Base-by-base conservation (phyloP, 495 filamentous ascomycete species). In the Cladorrhinum samala region DNA sequence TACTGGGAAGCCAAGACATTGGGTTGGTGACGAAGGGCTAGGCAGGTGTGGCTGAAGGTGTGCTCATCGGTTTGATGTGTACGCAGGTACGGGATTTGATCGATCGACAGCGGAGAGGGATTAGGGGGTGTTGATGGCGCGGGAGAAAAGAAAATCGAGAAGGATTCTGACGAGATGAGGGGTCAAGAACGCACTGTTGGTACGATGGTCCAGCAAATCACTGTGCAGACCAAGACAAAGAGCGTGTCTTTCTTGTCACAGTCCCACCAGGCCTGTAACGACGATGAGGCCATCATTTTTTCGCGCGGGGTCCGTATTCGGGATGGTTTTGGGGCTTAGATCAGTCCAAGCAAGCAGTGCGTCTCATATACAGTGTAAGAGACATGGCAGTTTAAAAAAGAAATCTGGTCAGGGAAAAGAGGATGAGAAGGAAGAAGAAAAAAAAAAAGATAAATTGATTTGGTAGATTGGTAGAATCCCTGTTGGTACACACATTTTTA, bases 241-340 rank as follows among this genome's bases (percentile, higher is more conserved):
- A 65, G 59, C 8, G 62, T 65, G 43, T 65, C 62, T 16, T 30
- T 60, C 54, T 62, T 65, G 37, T 62, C 59, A 48, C 62, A 65
- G 13, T 44, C 58, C 16, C 60, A 53, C 62, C 62, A 65, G 17
- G 56, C 62, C 16, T 47, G 21, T 19, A 65, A 47, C 17, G 62
- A 56, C 19, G 62, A 23, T 11, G 59, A 58, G 20, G 54, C 53
- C 58, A 54, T 52, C 38, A n/a, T 51, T 19, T 53, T 49, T 27
- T 14, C 9, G 30, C 25, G 21, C 14, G 13, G 47, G n/a, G 19
- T 38, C 16, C 20, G 41, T 9, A 13, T 37, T 20, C n/a, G n/a
- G n/a, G n/a, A n/a, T n/a, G n/a, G n/a, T n/a, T n/a, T n/a, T n/a
- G n/a, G n/a, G n/a, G n/a, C n/a, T n/a, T n/a, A n/a, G n/a, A n/a